Base-by-base conservation (phyloP, 257 asterid genomes). In the Solanum paucissectum region DNA sequence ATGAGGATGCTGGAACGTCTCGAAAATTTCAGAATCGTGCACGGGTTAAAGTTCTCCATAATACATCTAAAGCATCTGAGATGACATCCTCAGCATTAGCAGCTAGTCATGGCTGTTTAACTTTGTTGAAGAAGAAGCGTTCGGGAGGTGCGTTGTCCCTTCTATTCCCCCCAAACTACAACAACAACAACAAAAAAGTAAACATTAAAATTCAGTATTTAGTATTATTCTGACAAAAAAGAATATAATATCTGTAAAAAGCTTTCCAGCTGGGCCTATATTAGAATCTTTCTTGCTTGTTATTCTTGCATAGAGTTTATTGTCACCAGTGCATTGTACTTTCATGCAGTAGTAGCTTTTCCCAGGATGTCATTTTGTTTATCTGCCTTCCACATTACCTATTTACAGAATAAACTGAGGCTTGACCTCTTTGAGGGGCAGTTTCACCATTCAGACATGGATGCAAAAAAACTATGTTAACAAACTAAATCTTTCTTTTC, bases 1-100 rank as follows among this genome's bases (percentile, higher is more conserved):
- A 94, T 88, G 99, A 95, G 46, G 98, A 94, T 83, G 95, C 89
- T n/a, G 96, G 97, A 90, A 87, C 95, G 88, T 93, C 98, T 87
- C 92, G 90, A 89, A 95, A 93, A 88, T 88, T 97, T 88, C 96
- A 92, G 88, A 97, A 95, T 91, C 95, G 94, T 86, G 93, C 96
- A 86, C 93, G 94, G 86, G 95, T 90, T 75, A 95, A 93, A 93
- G 91, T 88, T 91, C 97, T 92, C 87, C 91, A 93, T 87, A 83
- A 91, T 87, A 84, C 89, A 84, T 88, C 96, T 85, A 94, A 92
- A 91, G 92, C 91, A 88, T 85, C 91, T 37, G 97, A 92, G 12
- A 88, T 92, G 62, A 89, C 90, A 58, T 88, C 97, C 86, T 95
- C 93, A 55, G 87, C 90, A 75, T 79, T 89, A 42, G 91, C 93